Conservation (phyloP, 495 filamentous ascomycete genomes). For the Ramalina peruviana region DNA sequence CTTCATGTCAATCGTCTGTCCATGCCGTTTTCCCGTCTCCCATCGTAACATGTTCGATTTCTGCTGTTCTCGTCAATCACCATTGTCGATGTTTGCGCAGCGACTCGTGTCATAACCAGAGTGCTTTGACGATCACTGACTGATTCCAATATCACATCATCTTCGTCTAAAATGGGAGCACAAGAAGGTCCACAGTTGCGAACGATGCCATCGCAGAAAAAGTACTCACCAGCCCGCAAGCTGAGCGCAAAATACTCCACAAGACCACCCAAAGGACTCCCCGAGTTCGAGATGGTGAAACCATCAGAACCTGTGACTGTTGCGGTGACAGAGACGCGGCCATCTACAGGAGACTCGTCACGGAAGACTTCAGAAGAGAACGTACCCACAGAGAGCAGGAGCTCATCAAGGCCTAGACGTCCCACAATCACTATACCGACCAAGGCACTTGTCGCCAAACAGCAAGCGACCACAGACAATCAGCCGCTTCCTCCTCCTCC, state of each 20-base stretch:
- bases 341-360: neutral
- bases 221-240: slow-evolving; percentile 6
- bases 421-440: slow-evolving; percentile 11
- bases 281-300: slow-evolving; percentile 15
- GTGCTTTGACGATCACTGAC: too few relatives aligned
- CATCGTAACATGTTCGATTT: too few relatives aligned
- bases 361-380: slow-evolving; percentile 1
- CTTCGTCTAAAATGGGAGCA: neutral
- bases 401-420: neutral
- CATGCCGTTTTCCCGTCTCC: too few relatives aligned
- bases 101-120: too few relatives aligned
- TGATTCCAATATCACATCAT: too few relatives aligned
- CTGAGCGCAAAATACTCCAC: slow-evolving; percentile 3
- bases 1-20: too few relatives aligned
- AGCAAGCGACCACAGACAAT: neutral
- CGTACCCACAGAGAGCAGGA: neutral
- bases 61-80: too few relatives aligned
- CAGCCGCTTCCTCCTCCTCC: neutral
- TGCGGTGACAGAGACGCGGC: slow-evolving; percentile 6
- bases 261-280: slow-evolving; percentile 7
- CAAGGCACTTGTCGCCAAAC: slow-evolving; percentile 4
- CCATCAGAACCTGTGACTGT: slow-evolving; percentile 11
- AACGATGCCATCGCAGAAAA: slow-evolving; percentile 4
- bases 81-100: too few relatives aligned
- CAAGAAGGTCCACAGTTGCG: neutral